Evolutionary conservation across 2,329 filamentous ascomycete genomes (phyloP), one percentile per base, ranked within the genome.

Genomic region (Bertia moriformis): DNA sequence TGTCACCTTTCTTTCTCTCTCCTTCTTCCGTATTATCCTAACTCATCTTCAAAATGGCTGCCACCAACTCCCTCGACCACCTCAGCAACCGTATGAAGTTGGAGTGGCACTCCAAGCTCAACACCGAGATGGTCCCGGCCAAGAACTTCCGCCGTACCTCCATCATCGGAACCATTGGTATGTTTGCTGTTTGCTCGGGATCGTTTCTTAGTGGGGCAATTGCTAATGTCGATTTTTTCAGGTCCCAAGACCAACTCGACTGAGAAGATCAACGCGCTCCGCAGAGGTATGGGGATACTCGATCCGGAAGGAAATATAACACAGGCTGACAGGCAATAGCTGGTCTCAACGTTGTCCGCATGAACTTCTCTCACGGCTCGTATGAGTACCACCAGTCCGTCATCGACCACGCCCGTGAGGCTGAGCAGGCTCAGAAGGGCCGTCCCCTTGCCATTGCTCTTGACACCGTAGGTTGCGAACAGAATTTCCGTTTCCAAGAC

Each of bases 241-340:
- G 91, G 91, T 46, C 91, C 91, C 59, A 98, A 96, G 80, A 98
- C 91, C 53, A 98, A 98, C 73, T 93, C 86, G 24, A 81, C 88
- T 42, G 84, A 95, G 69, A 88, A 87, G 64, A 93, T 98, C 69
- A 96, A 96, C 67, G 74, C 79, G 61, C 83, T 98, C 54, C 85
- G 89, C 61, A 74, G 72, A 57, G 22, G 22, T 27, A 27, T 10
- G 22, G 7, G 7, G 7, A 27, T 27, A 7, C 7, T n/a, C 22
- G n/a, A 27, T 27, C n/a, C 22, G 7, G 22, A 27, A 7, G 22
- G n/a, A 7, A 27, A 27, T 27, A 27, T 27, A n/a, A 27, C 7
- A 27, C n/a, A 7, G 7, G 22, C 7, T 27, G 7, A n/a, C 7
- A 27, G n/a, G n/a, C n/a, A 7, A 7, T n/a, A 27, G 82, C 81